These are phyloP conservation scores for Pseudogymnoascus sp. DNA, from an alignment of 2,329 filamentous ascomycete species.

Conservation along the genomic window DNA sequence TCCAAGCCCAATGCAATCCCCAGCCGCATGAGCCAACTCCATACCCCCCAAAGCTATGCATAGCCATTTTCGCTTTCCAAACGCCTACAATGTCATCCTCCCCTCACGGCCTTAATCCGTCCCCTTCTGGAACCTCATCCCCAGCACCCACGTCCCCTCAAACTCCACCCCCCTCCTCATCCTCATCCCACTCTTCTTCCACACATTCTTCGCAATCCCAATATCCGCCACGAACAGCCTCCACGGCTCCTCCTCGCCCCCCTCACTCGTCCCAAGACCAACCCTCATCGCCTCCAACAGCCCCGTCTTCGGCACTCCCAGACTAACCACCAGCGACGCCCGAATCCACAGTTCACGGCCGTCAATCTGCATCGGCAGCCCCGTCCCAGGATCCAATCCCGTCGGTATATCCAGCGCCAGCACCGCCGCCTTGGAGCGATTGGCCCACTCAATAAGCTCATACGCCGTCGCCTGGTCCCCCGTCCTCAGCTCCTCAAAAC, in stretches of 20 bases:
- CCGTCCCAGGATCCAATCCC: slow-evolving; percentile 73
- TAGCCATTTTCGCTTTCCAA: background rate
- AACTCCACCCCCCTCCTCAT: slow-evolving; percentile 82
- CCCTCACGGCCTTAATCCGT: slow-evolving; percentile 13
- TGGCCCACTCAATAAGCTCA: slow-evolving; percentile 89
- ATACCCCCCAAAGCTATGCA: background rate
- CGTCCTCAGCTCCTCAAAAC: slow-evolving; percentile 79
- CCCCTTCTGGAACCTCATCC: slow-evolving; percentile 40
- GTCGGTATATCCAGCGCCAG: slow-evolving; percentile 87
- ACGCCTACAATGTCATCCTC: background rate
- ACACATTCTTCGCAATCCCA: slow-evolving; percentile 72
- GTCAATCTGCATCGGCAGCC: slow-evolving; percentile 59
- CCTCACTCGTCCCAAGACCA: slow-evolving; percentile 21
- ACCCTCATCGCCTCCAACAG: slow-evolving; percentile 61
- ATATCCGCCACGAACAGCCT: slow-evolving; percentile 79
- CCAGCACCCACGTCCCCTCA: slow-evolving; percentile 76
- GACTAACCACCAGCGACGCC: slow-evolving; percentile 72
- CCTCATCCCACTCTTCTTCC: slow-evolving; percentile 70
- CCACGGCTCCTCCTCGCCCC: slow-evolving; percentile 46
- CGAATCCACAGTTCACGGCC: slow-evolving; percentile 72
- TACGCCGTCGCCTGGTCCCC: slow-evolving; percentile 78
- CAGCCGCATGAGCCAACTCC: background rate
- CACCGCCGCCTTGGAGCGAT: slow-evolving; percentile 73
- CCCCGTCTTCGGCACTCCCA: slow-evolving; percentile 81
- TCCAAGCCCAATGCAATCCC: slow-evolving; percentile 1